Base-by-base conservation (phyloP, 139 green algal genomes). In the Chlorella sp. region DNA sequence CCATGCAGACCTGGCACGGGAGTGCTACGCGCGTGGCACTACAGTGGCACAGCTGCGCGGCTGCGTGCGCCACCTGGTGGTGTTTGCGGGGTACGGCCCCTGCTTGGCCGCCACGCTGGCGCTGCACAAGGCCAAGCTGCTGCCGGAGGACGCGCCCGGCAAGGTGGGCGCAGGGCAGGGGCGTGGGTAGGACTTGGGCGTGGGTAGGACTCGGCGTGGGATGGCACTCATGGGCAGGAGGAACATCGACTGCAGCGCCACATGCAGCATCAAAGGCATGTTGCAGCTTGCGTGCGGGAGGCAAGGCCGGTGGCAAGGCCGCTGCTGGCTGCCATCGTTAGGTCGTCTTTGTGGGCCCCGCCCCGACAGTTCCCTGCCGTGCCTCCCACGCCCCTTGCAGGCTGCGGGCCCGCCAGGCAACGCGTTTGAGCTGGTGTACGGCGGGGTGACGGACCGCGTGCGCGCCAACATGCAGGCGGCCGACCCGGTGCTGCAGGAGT, bases 381-480 rank as follows among this genome's bases (percentile, higher is more conserved):
- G 1, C 40, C 62, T 36, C 24, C 38, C 38, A 34, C 38, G 38
- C 38, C 1, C 38, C n/a, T 32, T 44, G 56, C 76, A 83, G 77
- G 77, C 44, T 17, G 26, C n/a, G 0, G 92, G 92, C 34, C 72
- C 83, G 13, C 92, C 91, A 0, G 91, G 92, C 38, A 80, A 94
- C 76, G 92, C 92, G 1, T 95, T 94, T 84, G 88, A 94, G 88
- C 73, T 93, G 74, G 92, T 95, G 44, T 95, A 94, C 44, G 41
- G 36, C 28, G 80, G 65, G n/a, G 84, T 93, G 4, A 86, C 91
- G 1, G 85, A 91, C 64, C 65, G 73, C 36, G 92, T 95, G 36
- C 85, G 91, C 0, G n/a, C 60, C 46, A 92, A 93, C 56, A 76
- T 93, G 87, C 88, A 92, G 56, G 58, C 56, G 0, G 87, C 82